phyloP scores from a whole-genome alignment of 2,329 filamentous ascomycete species.

The Ascochyta clinopodiicola region DNA sequence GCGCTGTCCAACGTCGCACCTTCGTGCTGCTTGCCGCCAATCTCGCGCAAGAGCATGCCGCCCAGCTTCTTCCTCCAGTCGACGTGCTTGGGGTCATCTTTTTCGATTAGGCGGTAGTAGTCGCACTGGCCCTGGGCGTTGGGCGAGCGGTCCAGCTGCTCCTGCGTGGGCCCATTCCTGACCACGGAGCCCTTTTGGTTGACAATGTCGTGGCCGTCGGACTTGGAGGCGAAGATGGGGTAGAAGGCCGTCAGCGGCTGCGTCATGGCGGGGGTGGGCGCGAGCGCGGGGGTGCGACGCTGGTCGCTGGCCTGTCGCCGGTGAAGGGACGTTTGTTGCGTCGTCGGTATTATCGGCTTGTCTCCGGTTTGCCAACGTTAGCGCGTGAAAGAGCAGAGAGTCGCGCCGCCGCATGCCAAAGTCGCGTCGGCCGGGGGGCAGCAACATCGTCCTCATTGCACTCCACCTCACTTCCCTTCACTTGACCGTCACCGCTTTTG shows the following conservation, averaged over 20 bases:
- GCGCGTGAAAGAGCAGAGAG: too few species aligned
- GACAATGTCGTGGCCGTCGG: constrained; percentile 58
- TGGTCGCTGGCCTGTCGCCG: constrained; percentile 1
- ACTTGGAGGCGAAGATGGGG: constrained; percentile 56
- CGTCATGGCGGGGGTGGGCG: constrained; percentile 31
- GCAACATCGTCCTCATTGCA: too few species aligned
- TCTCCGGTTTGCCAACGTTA: constrained; percentile 6
- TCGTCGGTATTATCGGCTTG: constrained; percentile 12
- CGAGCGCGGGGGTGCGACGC: constrained; percentile 3
- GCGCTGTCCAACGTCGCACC: constrained; percentile 17
- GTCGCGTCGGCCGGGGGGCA: neutral
- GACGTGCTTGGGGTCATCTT: constrained; percentile 60
- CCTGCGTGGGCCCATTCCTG: constrained; percentile 60
- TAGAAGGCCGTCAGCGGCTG: constrained; percentile 54
- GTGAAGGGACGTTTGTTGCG: neutral
- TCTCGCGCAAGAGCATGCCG: constrained; percentile 62
- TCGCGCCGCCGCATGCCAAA: neutral
- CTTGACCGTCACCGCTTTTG: neutral
- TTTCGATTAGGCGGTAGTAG: constrained; percentile 60
- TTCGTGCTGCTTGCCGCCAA: constrained; percentile 49
- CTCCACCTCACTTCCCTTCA: neutral
- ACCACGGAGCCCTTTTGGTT: constrained; percentile 57
- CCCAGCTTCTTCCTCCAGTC: constrained; percentile 67
- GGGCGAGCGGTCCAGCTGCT: constrained; percentile 60
- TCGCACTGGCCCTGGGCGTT: constrained; percentile 61